Evolutionary conservation across 176 grass and related monocot species (phyloP), one percentile per base, ranked within the genome.

Genomic region (Alloteropsis semialata): DNA sequence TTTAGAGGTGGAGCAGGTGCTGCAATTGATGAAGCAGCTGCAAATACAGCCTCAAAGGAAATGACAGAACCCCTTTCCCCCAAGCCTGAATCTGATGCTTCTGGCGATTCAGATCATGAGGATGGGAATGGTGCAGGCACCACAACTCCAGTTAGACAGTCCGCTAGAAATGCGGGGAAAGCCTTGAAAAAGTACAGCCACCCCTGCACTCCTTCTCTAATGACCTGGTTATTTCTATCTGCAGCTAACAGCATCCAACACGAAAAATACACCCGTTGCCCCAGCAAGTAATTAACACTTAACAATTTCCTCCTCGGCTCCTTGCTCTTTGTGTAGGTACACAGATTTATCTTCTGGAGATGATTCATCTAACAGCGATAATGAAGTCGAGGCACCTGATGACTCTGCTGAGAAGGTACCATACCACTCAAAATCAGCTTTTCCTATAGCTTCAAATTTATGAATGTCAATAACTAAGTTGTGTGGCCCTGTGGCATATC

Each of bases 1-100:
- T 98, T 98, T 73, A 98, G 92, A 87, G 96, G 96, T 69, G 96
- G 96, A 54, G 96, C 92, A 54, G 96, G 96, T 77, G 87, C 74
- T 45, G 44, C 77, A 27, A 22, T 69, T 55, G 82, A 82, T 4
- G 91, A 89, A 67, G 45, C 77, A 85, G 43, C 38, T 30, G 71
- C 1, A 37, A 86, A 49, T 39, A 90, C 77, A 38, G 72, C 67
- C 71, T 53, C 13, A 89, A 95, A 88, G 72, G 72, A 90, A 70
- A 65, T 51, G 22, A 68, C 46, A 60, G 90, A 92, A 79, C 83
- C 92, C 44, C 49, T 73, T 65, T 87, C 85, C 25, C 88, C 77
- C 5, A 82, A 90, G 12, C n/a, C 45, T 71, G 82, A 91, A 56
- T 87, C 85, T 0, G 89, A 91, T 79, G 54, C 10, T 63, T 79